Base-by-base conservation (phyloP, 2,329 filamentous ascomycete genomes). In the Botrytis fragariae region DNA sequence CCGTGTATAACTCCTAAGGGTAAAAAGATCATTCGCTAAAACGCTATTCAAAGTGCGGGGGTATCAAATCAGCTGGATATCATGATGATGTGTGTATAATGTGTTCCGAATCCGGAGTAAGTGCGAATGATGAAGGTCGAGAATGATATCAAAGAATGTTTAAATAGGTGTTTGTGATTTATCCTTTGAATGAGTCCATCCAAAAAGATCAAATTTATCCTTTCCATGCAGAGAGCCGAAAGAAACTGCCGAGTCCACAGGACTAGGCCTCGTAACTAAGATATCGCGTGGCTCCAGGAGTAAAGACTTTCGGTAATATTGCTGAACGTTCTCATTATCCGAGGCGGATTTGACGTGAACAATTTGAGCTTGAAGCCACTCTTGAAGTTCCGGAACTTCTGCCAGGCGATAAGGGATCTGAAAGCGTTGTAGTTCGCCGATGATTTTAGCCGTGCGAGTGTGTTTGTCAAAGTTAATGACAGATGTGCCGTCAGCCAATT, bases 381-480 rank as follows among this genome's bases (percentile, higher is more conserved):
- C 91, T 81, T 98, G 95, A 81, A 99, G 87, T 78, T 98, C 95
- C 0, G 93, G 90, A 6, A 98, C 86, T 80, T 96, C 92, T 2
- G 88, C 88, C 29, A 99, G 87, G 10, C 92, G 89, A 82, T 98
- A 98, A 0, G 95, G 94, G 32, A 97, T 93, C 83, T 99, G 96
- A 85, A 98, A 98, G 29, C 95, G 91, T 82, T 99, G 96, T 12
- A 99, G 88, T 79, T 98, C 95, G 76, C 93, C 93, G 79, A 99
- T 97, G 80, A 98, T 97, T 83, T 95, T 96, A 63, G 95, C 95
- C 4, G 95, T 98, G 78, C 94, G 93, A 79, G 91, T 92, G 81
- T 98, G 94, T 84, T 98, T 98, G 86, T 98, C 95, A 79, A 98
- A 98, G 83, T 99, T 99, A 86, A 99, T 94, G 45, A 98, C 93